Conservation (phyloP, 305 asterid genomes). For the Solanum hybrid region DNA sequence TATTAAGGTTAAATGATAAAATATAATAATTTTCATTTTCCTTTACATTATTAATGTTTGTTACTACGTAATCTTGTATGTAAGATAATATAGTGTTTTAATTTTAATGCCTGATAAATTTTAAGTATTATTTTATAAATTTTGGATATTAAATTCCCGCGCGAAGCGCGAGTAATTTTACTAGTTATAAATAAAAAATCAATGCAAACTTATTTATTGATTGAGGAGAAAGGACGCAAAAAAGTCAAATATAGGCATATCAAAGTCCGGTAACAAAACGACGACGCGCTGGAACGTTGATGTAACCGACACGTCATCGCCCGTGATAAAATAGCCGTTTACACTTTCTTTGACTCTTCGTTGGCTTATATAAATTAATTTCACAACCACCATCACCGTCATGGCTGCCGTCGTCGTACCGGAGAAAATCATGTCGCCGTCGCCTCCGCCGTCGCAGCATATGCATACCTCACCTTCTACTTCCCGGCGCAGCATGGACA, state of each 20-base stretch:
- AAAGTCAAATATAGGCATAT: neutral
- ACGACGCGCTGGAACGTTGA: neutral
- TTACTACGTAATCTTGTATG: too few species aligned
- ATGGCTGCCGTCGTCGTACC: constrained; percentile 54
- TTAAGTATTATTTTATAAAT: too few species aligned
- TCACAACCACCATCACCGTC: neutral
- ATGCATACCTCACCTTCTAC: constrained; percentile 26
- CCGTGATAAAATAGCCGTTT: neutral
- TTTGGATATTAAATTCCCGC: too few species aligned
- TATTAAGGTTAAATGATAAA: too few species aligned
- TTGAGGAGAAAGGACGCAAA: neutral
- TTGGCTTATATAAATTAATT: neutral
- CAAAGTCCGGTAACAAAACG: neutral
- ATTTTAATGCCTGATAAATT: too few species aligned
- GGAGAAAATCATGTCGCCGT: constrained; percentile 46
- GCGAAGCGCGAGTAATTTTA: too few species aligned
- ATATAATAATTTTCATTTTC: too few species aligned
- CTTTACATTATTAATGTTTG: too few species aligned
- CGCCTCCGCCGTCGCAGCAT: constrained; percentile 42
- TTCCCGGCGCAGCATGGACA: constrained; percentile 24
- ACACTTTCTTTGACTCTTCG: neutral
- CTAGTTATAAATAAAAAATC: too few species aligned
- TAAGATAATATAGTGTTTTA: too few species aligned
- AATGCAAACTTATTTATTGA: neutral
- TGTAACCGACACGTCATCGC: neutral